These are phyloP conservation scores for Antitrichia curtipendula DNA, from an alignment of 225 moss, liverwort and hornwort genomes.

Conservation along the genomic window DNA sequence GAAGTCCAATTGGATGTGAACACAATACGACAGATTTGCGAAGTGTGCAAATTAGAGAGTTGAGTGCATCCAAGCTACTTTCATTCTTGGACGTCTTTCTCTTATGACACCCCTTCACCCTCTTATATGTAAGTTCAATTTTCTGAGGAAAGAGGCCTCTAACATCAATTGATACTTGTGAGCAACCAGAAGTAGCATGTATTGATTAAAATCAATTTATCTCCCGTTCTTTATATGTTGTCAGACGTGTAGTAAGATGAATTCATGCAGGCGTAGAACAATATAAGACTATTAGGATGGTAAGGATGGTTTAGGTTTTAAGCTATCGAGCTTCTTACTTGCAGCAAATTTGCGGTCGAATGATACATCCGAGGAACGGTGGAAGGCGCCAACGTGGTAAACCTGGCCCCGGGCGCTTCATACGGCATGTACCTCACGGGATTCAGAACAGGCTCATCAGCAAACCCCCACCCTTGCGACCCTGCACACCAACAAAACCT, in stretches of 20 bases:
- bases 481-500: slow-evolving; percentile 12
- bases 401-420: slow-evolving; percentile 14
- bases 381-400: slow-evolving; percentile 33
- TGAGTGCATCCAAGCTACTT: not conserved
- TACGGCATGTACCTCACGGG: slow-evolving; percentile 51
- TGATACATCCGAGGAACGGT: slow-evolving; percentile 64
- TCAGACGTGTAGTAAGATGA: not conserved
- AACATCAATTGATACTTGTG: not conserved
- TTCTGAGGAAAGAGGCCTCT: not conserved
- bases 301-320: not conserved
- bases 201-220: no score
- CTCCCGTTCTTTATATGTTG: not conserved
- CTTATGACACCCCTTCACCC: no score
- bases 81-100: not conserved
- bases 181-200: not conserved
- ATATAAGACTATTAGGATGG: not conserved
- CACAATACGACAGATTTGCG: not conserved
- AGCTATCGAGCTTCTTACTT: not conserved
- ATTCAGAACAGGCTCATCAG: slow-evolving; percentile 39
- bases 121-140: not conserved
- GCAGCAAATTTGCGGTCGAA: slow-evolving; percentile 49
- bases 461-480: slow-evolving; percentile 76
- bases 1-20: not conserved
- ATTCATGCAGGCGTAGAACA: not conserved
- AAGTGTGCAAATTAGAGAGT: not conserved